Evolutionary conservation across 2,329 filamentous ascomycete species (phyloP).

Genomic region (Penicillium sp.): DNA sequence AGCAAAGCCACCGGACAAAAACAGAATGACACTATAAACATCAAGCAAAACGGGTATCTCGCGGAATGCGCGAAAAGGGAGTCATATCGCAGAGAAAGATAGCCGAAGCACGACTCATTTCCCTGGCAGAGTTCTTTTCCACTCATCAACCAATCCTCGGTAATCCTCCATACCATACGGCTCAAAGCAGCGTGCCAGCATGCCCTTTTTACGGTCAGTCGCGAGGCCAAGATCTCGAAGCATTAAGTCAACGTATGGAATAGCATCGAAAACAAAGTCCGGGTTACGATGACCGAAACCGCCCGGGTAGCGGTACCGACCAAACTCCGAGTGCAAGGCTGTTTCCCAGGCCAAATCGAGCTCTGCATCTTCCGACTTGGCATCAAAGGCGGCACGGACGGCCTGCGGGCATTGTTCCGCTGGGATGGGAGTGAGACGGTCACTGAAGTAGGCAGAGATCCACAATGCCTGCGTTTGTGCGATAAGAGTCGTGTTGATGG

Average conservation of each 20-base stretch:
- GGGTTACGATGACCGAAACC: constrained; percentile 53
- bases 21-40: no score
- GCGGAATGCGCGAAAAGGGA: constrained; percentile 9
- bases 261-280: constrained; percentile 68
- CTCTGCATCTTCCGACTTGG: constrained; percentile 13
- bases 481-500: constrained; percentile 42
- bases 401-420: constrained; percentile 20
- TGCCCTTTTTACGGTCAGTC: constrained; percentile 33
- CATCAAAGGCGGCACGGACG: constrained; percentile 11
- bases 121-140: constrained; percentile 17
- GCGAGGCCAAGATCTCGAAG: constrained; percentile 59
- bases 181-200: constrained; percentile 32
- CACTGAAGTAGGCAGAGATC: constrained; percentile 60
- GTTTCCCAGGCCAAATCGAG: constrained; percentile 49
- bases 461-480: constrained; percentile 53
- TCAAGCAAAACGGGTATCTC: constrained; percentile 12
- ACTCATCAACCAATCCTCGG: constrained; percentile 39
- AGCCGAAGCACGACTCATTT: no score
- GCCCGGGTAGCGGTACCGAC: constrained; percentile 57
- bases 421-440: constrained; percentile 39
- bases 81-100: no score
- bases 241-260: constrained; percentile 68
- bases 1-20: no score
- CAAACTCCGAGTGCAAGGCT: constrained; percentile 61
- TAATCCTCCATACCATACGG: constrained; percentile 41